Conservation (phyloP, 257 asterid species). For the Solanum chmielewskii region DNA sequence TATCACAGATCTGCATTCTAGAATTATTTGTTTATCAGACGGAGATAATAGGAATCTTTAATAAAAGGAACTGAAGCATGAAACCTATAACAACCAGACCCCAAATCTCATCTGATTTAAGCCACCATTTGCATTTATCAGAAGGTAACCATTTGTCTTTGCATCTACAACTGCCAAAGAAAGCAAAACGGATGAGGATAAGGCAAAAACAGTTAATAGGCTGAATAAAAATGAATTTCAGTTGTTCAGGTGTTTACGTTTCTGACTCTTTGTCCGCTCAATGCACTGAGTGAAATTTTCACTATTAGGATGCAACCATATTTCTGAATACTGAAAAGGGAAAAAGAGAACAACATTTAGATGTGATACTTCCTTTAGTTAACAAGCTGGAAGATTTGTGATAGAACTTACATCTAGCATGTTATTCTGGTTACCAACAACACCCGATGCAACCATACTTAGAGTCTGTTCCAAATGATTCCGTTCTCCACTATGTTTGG, state of each 20-base stretch:
- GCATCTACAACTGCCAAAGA: constrained; percentile 52
- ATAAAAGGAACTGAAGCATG: constrained; percentile 3
- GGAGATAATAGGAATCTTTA: constrained; percentile 10
- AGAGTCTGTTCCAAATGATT: constrained; percentile 42
- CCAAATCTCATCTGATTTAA: constrained; percentile 99
- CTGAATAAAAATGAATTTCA: neutral
- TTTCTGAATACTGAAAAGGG: constrained; percentile 55
- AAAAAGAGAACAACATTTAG: neutral
- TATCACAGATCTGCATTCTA: constrained; percentile 99
- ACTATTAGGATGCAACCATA: constrained; percentile 81
- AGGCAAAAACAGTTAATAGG: neutral
- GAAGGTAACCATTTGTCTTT: constrained; percentile 68
- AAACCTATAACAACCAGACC: constrained; percentile 60
- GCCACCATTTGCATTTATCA: constrained; percentile 95
- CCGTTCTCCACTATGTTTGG: constrained; percentile 20
- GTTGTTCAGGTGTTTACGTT: constrained; percentile 38
- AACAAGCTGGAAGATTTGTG: neutral
- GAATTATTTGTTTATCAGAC: constrained; percentile 51
- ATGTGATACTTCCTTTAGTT: neutral
- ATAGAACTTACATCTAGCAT: constrained; percentile 38
- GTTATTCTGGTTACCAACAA: constrained; percentile 25
- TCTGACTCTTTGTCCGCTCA: constrained; percentile 57
- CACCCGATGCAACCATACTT: constrained; percentile 42
- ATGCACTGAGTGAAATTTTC: constrained; percentile 76
- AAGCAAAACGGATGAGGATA: neutral